Conservation (phyloP, 2,329 filamentous ascomycete species). For the Pseudocercospora eumusae region DNA sequence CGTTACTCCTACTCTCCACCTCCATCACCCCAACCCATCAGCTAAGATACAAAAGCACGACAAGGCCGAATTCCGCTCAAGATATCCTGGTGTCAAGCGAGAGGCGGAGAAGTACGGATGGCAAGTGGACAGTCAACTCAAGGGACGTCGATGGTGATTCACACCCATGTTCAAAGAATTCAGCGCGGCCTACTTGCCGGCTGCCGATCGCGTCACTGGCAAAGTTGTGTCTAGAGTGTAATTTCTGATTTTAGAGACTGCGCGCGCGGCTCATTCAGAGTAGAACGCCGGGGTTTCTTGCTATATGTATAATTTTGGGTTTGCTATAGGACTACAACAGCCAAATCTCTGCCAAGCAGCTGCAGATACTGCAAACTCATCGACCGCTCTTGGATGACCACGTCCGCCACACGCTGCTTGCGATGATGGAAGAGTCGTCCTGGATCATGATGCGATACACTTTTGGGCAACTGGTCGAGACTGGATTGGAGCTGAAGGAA, state of each 20-base stretch:
- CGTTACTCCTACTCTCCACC: conserved; percentile 7
- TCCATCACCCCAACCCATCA: conserved; percentile 16
- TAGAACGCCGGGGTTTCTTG: neutral
- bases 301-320: neutral
- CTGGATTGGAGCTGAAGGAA: no score
- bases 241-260: neutral
- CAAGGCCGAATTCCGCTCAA: conserved; percentile 18
- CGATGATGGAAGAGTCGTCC: neutral
- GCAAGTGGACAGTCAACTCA: conserved; percentile 22
- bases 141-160: conserved; percentile 15
- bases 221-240: neutral
- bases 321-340: neutral
- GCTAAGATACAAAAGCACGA: conserved; percentile 18
- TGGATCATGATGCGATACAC: no score
- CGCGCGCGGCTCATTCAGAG: neutral
- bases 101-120: conserved; percentile 31
- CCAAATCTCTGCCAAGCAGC: neutral
- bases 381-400: neutral
- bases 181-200: neutral
- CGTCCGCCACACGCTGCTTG: neutral
- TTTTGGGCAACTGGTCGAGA: no score
- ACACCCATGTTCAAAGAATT: neutral
- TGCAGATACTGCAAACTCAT: neutral
- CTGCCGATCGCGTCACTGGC: neutral
- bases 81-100: conserved; percentile 14